Evolutionary conservation across 805 yeast species (phyloP), one percentile per base, ranked within the genome.

Genomic region (Wickerhamomyces xylosicus): DNA sequence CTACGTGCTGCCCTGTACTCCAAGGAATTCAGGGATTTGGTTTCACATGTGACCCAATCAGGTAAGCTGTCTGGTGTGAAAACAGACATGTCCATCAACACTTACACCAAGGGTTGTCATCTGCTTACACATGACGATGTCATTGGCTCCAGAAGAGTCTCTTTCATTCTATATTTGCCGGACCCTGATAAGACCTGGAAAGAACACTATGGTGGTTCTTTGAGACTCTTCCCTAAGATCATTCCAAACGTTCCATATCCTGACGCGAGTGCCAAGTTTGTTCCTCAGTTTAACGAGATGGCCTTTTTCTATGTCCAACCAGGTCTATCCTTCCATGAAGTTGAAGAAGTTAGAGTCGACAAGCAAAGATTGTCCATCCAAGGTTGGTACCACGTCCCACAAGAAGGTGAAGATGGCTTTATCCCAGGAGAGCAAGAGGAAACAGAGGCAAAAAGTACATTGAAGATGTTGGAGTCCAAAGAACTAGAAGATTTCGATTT

Each of bases 361-460:
- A 85, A 81, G 54, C 95, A 87, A 46, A 71, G 99, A 53, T 64
- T 92, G 28, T 85, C 95, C 1, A 85, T 92, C 43, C 96, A 92
- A 53, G 99, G 99, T 1, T 94, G 99, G 99, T 94, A 90, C 56
- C 99, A 92, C 59, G 85, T 89, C 38, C 99, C 99, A 3, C 97
- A 92, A 57, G 64, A 64, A 10, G 97, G 95, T 9, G 99, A 92
- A 60, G 77, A 73, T 27, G 97, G 97, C 0, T 90, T 59, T 53
- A 71, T 77, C 16, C 76, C 74, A 29, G 95, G 94, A 5, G 95
- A 86, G 54, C 87, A 85, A 57, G 90, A 80, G 52, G 74, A 66
- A 29, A 77, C 84, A 1, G 87, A 80, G 48, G 80, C 83, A 0
- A 68, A 70, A 50, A 75, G 86, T 33, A 85, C 95, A 0, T 69